phyloP scores from a whole-genome alignment of 2,329 filamentous ascomycete species.

The Xylaria digitata region DNA sequence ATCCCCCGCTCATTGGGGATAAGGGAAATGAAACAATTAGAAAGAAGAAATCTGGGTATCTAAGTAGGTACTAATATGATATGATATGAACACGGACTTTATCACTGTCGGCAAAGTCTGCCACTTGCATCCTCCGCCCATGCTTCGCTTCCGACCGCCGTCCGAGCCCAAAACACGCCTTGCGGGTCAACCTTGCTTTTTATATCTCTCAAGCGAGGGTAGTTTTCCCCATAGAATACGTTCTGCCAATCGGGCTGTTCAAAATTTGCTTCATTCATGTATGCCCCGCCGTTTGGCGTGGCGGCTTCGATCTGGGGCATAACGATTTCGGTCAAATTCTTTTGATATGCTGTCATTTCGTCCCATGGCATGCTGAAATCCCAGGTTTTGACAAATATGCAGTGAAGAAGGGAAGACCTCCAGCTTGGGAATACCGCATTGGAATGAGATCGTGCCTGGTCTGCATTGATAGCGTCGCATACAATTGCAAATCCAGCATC shows the following conservation, averaged over 20 bases:
- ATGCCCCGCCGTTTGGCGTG: slow-evolving; percentile 55
- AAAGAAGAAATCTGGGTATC: too few species aligned
- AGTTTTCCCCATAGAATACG: slow-evolving; percentile 61
- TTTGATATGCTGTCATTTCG: slow-evolving; percentile 21
- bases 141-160: slow-evolving; percentile 62
- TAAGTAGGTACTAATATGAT: too few species aligned
- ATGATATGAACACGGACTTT: background rate
- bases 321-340: slow-evolving; percentile 31
- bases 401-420: slow-evolving; percentile 5
- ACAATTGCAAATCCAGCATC: slow-evolving; percentile 50
- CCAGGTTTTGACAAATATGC: slow-evolving; percentile 15
- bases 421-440: slow-evolving; percentile 29
- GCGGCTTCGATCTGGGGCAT: slow-evolving; percentile 38
- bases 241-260: slow-evolving; percentile 58
- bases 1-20: too few species aligned
- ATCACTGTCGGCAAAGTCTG: slow-evolving; percentile 6
- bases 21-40: too few species aligned
- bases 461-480: slow-evolving; percentile 45
- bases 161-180: slow-evolving; percentile 59
- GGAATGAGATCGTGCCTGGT: slow-evolving; percentile 36
- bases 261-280: slow-evolving; percentile 65
- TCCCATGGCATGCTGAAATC: slow-evolving; percentile 6
- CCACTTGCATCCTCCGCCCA: slow-evolving; percentile 9
- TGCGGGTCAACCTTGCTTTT: slow-evolving; percentile 62
- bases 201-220: slow-evolving; percentile 48